A percentile compares a stretch with the other conserved stretches of the same genome.
Evolutionary conservation across 768 basidiomycete species (phyloP).

Genomic region (Hebeloma cylindrosporum): DNA sequence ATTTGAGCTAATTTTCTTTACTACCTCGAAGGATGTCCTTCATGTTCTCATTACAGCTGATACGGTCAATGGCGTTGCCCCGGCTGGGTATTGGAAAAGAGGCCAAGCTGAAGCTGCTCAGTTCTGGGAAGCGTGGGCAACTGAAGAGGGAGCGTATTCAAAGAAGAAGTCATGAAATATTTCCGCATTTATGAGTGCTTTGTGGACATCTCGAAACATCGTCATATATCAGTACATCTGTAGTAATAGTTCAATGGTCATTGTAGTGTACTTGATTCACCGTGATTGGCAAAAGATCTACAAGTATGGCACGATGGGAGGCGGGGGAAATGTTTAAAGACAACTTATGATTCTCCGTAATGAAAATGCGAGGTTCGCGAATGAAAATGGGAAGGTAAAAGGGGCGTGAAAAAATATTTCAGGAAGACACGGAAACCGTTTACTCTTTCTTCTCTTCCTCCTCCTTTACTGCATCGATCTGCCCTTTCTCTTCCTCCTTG

Average conservation of each 20-base stretch:
- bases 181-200: neutral
- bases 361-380: slow-evolving; percentile 14
- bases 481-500: slow-evolving; percentile 26
- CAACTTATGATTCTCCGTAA: slow-evolving; percentile 14
- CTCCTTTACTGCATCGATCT: slow-evolving; percentile 29
- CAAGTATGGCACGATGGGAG: slow-evolving; percentile 1
- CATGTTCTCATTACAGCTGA: slow-evolving; percentile 80
- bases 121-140: slow-evolving; percentile 80
- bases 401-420: neutral
- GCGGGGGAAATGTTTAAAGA: slow-evolving; percentile 2
- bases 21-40: slow-evolving; percentile 57
- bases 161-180: slow-evolving; percentile 7
- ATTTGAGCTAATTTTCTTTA: slow-evolving; percentile 1
- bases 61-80: slow-evolving; percentile 61
- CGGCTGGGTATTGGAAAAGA: slow-evolving; percentile 75
- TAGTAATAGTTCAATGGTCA: slow-evolving; percentile 13
- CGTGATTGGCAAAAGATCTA: slow-evolving; percentile 1
- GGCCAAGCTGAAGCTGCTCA: slow-evolving; percentile 59
- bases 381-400: neutral
- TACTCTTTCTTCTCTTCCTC: slow-evolving; percentile 38
- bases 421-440: slow-evolving; percentile 5
- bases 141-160: slow-evolving; percentile 49
- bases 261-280: slow-evolving; percentile 15
- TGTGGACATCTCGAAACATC: neutral
- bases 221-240: slow-evolving; percentile 13